A percentile compares a stretch with the other conserved stretches of the same genome.
Evolutionary conservation across 2,329 filamentous ascomycete genomes (phyloP).

Genomic region (Penicillium sp.): DNA sequence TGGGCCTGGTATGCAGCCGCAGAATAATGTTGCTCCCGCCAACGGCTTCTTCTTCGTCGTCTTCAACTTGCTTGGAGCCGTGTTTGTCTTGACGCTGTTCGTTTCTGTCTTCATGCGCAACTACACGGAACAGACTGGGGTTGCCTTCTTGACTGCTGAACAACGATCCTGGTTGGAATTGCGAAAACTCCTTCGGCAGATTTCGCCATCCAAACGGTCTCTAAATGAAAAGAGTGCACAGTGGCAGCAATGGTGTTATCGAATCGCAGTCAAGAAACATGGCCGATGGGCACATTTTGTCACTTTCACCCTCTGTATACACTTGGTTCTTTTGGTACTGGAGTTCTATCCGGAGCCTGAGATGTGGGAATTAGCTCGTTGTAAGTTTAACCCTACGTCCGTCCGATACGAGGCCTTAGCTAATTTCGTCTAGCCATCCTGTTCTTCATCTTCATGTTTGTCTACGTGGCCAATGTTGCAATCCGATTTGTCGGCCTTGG

Average conservation of each 20-base stretch:
- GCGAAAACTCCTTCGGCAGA: slow-evolving; percentile 85
- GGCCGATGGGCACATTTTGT: slow-evolving; percentile 87
- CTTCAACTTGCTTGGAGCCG: slow-evolving; percentile 93
- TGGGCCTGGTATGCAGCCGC: slow-evolving; percentile 71
- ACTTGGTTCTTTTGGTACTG: slow-evolving; percentile 77
- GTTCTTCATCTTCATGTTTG: slow-evolving; percentile 77
- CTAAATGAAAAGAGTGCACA: slow-evolving; percentile 72
- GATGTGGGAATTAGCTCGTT: slow-evolving; percentile 69
- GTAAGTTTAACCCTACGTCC: slow-evolving; percentile 34
- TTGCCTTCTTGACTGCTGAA: slow-evolving; percentile 92
- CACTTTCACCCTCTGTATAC: slow-evolving; percentile 75
- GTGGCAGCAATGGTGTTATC: slow-evolving; percentile 94
- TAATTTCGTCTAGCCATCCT: slow-evolving; percentile 57
- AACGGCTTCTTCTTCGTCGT: slow-evolving; percentile 94
- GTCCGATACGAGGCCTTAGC: slow-evolving; percentile 12
- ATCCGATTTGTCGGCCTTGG: slow-evolving; percentile 86
- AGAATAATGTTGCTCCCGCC: slow-evolving; percentile 67
- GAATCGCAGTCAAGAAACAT: slow-evolving; percentile 87
- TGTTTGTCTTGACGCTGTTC: slow-evolving; percentile 95
- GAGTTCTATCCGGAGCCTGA: slow-evolving; percentile 78
- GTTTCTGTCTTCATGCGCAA: slow-evolving; percentile 99
- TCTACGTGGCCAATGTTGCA: slow-evolving; percentile 79
- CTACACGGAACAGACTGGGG: slow-evolving; percentile 97
- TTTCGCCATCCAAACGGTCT: slow-evolving; percentile 91
- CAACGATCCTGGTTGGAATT: slow-evolving; percentile 96